Percentiles rank a stretch among this genome's conserved stretches.
phyloP scores from a whole-genome alignment of 768 basidiomycete species.

The Mycena pura region DNA sequence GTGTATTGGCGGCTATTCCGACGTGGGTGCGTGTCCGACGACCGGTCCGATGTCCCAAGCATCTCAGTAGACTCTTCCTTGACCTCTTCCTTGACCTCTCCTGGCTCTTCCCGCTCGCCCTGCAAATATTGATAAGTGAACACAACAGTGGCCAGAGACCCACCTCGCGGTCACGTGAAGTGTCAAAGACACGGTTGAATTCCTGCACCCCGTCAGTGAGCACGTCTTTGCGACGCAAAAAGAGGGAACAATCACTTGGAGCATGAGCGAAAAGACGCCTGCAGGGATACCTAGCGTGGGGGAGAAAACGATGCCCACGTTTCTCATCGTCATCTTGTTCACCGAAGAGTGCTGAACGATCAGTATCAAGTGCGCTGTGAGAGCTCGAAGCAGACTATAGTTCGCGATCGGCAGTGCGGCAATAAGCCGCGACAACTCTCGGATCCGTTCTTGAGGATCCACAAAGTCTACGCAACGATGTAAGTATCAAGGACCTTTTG shows the following conservation, averaged over 20 bases:
- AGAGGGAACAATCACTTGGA: too few relatives aligned
- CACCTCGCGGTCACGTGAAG: conserved; percentile 56
- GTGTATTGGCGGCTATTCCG: conserved; percentile 88
- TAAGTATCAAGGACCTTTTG: conserved; percentile 18
- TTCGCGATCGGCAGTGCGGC: conserved; percentile 89
- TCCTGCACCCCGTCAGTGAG: too few relatives aligned
- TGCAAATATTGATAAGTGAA: too few relatives aligned
- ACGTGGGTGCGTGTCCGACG: conserved; percentile 40
- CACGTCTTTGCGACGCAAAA: too few relatives aligned
- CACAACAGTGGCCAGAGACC: too few relatives aligned
- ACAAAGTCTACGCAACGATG: conserved; percentile 71
- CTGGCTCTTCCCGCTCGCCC: conserved; percentile 10
- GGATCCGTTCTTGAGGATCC: conserved; percentile 86
- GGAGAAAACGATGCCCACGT: conserved; percentile 98
- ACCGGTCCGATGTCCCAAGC: conserved; percentile 41
- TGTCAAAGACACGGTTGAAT: conserved; percentile 93
- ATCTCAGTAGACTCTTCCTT: not conserved
- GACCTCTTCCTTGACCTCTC: conserved; percentile 27
- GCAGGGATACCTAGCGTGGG: conserved; percentile 98
- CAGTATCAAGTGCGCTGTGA: conserved; percentile 93
- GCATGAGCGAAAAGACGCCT: conserved; percentile 93
- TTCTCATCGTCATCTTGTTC: conserved; percentile 99
- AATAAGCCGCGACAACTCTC: conserved; percentile 86
- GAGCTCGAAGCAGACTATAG: conserved; percentile 91
- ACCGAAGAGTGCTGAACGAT: conserved; percentile 89